Percentiles rank a stretch among this genome's conserved stretches.
These are phyloP conservation scores for Zygotorulaspora chibaensis DNA, from an alignment of 805 yeast genomes.

Conservation along the genomic window DNA sequence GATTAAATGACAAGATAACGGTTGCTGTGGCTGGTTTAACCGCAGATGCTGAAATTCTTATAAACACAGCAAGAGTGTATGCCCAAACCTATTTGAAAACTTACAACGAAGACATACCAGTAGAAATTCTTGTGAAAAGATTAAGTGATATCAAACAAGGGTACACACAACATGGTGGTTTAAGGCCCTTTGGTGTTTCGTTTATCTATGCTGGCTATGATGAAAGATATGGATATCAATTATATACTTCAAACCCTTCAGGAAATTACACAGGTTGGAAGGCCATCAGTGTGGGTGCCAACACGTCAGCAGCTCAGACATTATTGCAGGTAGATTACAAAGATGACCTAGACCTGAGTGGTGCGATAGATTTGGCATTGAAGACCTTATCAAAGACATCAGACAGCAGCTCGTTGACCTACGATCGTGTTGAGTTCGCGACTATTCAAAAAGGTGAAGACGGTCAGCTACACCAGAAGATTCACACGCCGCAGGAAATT, in stretches of 20 bases:
- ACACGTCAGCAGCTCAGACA: slow-evolving; percentile 94
- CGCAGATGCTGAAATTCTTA: slow-evolving; percentile 90
- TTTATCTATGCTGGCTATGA: slow-evolving; percentile 95
- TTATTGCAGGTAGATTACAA: slow-evolving; percentile 91
- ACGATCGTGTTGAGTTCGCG: slow-evolving; percentile 91
- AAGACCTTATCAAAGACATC: slow-evolving; percentile 91
- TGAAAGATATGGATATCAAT: slow-evolving; percentile 81
- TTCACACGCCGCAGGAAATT: slow-evolving; percentile 78
- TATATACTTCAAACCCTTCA: slow-evolving; percentile 92
- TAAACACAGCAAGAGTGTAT: slow-evolving; percentile 75
- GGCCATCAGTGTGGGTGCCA: slow-evolving; percentile 95
- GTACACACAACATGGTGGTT: slow-evolving; percentile 97
- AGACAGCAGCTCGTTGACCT: slow-evolving; percentile 77
- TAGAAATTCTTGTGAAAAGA: slow-evolving; percentile 80
- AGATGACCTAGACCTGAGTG: slow-evolving; percentile 66
- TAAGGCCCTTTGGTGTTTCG: slow-evolving; percentile 97
- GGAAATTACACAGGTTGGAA: slow-evolving; percentile 99
- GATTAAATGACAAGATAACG: slow-evolving; percentile 73
- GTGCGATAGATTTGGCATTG: slow-evolving; percentile 82
- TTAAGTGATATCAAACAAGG: slow-evolving; percentile 95
- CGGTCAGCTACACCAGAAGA: slow-evolving; percentile 58
- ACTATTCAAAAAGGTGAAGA: slow-evolving; percentile 52
- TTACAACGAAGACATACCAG: slow-evolving; percentile 91
- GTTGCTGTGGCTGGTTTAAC: slow-evolving; percentile 98
- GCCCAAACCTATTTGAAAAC: slow-evolving; percentile 84